A percentile compares a stretch with the other conserved stretches of the same genome.
Evolutionary conservation across 345 rosid genomes (phyloP).

Genomic region (Pelargonium nanum): DNA sequence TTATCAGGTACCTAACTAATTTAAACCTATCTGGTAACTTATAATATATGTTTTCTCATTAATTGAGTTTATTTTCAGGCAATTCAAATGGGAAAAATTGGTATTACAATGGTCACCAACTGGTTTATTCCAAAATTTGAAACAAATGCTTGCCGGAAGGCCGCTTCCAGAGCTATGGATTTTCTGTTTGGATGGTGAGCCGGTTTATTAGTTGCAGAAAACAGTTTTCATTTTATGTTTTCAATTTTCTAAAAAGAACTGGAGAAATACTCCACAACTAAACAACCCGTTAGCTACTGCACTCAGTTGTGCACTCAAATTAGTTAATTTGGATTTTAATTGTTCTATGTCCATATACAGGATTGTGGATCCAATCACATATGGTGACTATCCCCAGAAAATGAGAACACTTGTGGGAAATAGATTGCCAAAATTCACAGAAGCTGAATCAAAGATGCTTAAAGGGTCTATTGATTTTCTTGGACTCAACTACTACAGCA

Average conservation of each 20-base stretch:
- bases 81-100: constrained; percentile 14
- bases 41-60: too few relatives aligned
- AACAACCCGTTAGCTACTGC: too few relatives aligned
- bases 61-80: too few relatives aligned
- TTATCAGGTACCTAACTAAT: constrained; percentile 16
- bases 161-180: constrained; percentile 20
- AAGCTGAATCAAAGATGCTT: neutral
- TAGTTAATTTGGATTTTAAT: neutral
- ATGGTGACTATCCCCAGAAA: neutral
- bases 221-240: too few relatives aligned
- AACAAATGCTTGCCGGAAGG: constrained; percentile 16
- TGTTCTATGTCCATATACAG: neutral
- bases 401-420: neutral
- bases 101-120: constrained; percentile 14
- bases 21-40: too few relatives aligned
- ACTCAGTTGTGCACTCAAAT: neutral
- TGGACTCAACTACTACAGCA: constrained; percentile 1
- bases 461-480: constrained; percentile 2
- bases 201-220: neutral
- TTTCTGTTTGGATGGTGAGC: constrained; percentile 17
- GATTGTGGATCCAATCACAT: neutral
- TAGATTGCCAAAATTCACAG: constrained; percentile 2
- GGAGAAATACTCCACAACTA: too few relatives aligned
- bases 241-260: too few relatives aligned
- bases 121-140: constrained; percentile 23